Evolutionary conservation across 202 grass and related monocot genomes (phyloP).

Genomic region (Carex arenaria): DNA sequence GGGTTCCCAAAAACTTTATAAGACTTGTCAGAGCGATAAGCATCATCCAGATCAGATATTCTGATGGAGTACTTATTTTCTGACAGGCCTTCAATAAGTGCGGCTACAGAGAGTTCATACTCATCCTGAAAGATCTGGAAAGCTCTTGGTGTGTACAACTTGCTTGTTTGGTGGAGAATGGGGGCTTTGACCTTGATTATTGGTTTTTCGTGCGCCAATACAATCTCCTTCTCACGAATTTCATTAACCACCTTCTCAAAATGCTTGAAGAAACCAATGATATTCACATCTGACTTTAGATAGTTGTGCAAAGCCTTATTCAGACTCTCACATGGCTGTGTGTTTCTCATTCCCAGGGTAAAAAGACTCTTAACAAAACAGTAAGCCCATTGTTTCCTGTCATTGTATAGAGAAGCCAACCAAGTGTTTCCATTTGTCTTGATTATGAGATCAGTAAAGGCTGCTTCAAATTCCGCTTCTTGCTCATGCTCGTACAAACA

Average conservation of each 20-base stretch:
- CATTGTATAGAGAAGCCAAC: conserved; percentile 3
- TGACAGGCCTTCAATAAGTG: background rate
- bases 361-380: conserved; percentile 5
- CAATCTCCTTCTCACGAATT: conserved; percentile 7
- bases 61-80: background rate
- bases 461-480: background rate
- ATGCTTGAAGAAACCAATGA: conserved; percentile 20
- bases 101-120: background rate
- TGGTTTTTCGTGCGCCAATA: background rate
- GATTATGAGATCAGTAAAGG: background rate
- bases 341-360: conserved; percentile 1
- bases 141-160: background rate
- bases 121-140: conserved; percentile 1
- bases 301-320: conserved; percentile 7
- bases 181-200: background rate
- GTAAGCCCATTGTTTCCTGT: conserved; percentile 4
- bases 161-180: background rate
- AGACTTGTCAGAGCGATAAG: background rate
- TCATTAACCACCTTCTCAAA: conserved; percentile 16
- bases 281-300: background rate
- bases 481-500: background rate
- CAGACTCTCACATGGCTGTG: background rate
- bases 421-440: background rate
- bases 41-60: background rate
- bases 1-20: background rate